A percentile compares a stretch with the other conserved stretches of the same genome.
Evolutionary conservation across 352 stramenopile genomes (phyloP).

Genomic region (Phytophthora pinifolia): DNA sequence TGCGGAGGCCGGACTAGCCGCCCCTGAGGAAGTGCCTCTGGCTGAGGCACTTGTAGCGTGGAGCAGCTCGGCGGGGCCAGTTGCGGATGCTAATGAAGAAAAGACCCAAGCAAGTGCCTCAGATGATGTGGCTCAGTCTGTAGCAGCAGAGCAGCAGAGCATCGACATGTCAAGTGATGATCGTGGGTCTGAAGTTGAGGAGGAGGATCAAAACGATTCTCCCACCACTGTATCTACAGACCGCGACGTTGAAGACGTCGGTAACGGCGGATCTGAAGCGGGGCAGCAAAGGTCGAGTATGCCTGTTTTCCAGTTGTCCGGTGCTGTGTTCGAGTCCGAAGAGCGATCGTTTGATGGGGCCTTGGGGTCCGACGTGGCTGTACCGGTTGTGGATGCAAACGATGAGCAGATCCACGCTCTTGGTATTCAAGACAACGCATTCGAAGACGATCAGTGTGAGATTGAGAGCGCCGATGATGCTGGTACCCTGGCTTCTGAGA

Average conservation of each 20-base stretch:
- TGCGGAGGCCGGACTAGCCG: conserved; percentile 29
- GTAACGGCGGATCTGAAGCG: too few species aligned
- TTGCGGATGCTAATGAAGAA: conserved; percentile 1
- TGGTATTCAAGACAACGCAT: conserved; percentile 6
- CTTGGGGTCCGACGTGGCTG: background rate
- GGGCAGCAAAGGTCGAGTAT: too few species aligned
- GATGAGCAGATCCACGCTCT: conserved; percentile 5
- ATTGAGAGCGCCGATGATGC: conserved; percentile 7
- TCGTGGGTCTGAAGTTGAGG: background rate
- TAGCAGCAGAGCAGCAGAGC: background rate
- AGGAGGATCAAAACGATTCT: conserved; percentile 3
- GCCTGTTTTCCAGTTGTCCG: too few species aligned
- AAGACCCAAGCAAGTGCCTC: background rate
- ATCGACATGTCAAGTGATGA: background rate
- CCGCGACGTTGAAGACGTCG: too few species aligned
- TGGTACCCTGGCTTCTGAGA: background rate
- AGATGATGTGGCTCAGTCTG: conserved; percentile 2
- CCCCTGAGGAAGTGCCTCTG: conserved; percentile 25
- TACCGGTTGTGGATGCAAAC: background rate
- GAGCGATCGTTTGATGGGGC: conserved; percentile 2
- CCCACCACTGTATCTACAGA: background rate
- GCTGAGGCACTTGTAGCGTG: conserved; percentile 31
- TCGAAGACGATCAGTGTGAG: conserved; percentile 9
- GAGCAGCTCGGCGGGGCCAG: conserved; percentile 13
- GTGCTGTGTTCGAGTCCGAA: conserved; percentile 1